Conservation (phyloP, 164 flowering plant genomes). For the Euptelea pleiosperma region DNA sequence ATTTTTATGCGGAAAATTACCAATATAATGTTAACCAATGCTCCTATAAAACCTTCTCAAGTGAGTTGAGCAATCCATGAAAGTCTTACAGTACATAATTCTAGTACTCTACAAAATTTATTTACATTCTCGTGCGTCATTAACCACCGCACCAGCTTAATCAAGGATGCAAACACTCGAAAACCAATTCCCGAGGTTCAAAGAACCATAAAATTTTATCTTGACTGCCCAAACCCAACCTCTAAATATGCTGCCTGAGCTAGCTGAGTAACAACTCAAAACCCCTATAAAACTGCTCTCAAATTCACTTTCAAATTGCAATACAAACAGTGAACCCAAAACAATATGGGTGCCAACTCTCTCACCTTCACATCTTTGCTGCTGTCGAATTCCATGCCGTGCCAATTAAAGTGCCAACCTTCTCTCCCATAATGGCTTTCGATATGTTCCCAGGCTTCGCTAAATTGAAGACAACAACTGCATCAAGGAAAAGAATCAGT, state of each 20-base stretch:
- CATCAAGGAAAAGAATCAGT: conserved; percentile 14
- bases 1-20: too few species aligned
- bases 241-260: neutral
- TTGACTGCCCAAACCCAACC: neutral
- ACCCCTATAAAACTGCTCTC: neutral
- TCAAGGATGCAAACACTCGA: too few species aligned
- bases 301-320: neutral
- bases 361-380: conserved; percentile 26
- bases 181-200: too few species aligned
- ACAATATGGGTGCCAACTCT: neutral
- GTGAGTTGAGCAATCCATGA: neutral
- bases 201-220: conserved; percentile 7
- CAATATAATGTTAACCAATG: too few species aligned
- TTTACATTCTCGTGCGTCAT: conserved; percentile 2
- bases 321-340: neutral
- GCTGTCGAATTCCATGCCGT: conserved; percentile 36
- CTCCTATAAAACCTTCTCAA: neutral
- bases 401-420: conserved; percentile 94
- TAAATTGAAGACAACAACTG: conserved; percentile 96
- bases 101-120: conserved; percentile 1
- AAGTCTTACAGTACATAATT: neutral
- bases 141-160: neutral
- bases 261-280: neutral
- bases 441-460: conserved; percentile 77
- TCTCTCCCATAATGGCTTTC: conserved; percentile 81